phyloP scores from a whole-genome alignment of 805 yeast species.

The Torulaspora gathmanii region DNA sequence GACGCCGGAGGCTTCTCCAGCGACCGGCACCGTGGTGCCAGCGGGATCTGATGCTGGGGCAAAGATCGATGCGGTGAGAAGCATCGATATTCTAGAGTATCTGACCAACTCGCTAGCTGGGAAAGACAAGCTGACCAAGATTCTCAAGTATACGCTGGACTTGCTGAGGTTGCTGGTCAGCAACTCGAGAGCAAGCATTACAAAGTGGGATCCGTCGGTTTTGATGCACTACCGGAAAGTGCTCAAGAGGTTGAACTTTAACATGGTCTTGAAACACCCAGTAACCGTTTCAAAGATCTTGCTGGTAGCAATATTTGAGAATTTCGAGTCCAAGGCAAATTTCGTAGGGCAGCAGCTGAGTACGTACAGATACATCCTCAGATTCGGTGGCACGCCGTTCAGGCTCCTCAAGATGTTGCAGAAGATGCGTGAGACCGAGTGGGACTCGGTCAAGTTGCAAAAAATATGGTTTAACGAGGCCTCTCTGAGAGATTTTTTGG shows the following conservation, averaged over 20 bases:
- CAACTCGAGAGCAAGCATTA: slow-evolving; percentile 35
- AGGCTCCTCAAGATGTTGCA: slow-evolving; percentile 40
- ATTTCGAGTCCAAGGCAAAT: slow-evolving; percentile 30
- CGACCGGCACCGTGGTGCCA: background rate
- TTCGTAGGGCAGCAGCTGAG: slow-evolving; percentile 47
- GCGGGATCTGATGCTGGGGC: background rate
- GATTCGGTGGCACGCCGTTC: slow-evolving; percentile 70
- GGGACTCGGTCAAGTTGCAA: slow-evolving; percentile 19
- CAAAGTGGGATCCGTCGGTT: slow-evolving; percentile 29
- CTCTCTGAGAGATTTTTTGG: slow-evolving; percentile 48
- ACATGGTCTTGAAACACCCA: slow-evolving; percentile 17
- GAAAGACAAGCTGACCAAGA: slow-evolving; percentile 66
- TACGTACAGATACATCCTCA: slow-evolving; percentile 58
- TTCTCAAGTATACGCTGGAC: slow-evolving; percentile 55
- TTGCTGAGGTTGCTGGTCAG: slow-evolving; percentile 46
- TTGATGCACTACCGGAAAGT: slow-evolving; percentile 28
- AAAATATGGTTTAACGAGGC: slow-evolving; percentile 41
- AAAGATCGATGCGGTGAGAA: slow-evolving; percentile 11
- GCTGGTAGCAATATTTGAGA: slow-evolving; percentile 15
- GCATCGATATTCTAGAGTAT: slow-evolving; percentile 46
- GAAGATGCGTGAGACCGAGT: slow-evolving; percentile 32
- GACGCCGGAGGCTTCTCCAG: background rate
- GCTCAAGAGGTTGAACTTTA: slow-evolving; percentile 13
- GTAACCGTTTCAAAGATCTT: slow-evolving; percentile 15
- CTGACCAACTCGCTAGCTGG: slow-evolving; percentile 56